Evolutionary conservation across 192 early-diverging fungal species (phyloP).

Genomic region (Pilaira anomala): DNA sequence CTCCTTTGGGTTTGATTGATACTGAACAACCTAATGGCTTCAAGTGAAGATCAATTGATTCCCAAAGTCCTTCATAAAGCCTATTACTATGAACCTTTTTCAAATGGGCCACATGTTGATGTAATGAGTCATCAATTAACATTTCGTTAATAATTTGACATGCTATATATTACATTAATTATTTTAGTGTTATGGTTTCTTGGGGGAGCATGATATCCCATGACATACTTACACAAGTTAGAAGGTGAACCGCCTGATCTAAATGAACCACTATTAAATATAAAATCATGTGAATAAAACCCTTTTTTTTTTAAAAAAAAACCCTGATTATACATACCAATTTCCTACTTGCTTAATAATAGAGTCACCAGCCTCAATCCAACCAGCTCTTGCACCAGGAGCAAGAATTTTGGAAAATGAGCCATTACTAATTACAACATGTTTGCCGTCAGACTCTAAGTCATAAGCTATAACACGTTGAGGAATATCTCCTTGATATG

Average conservation of each 20-base stretch:
- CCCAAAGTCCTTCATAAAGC: constrained; percentile 13
- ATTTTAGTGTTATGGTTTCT: background rate
- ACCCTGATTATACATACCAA: constrained; percentile 7
- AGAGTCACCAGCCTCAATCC: constrained; percentile 20
- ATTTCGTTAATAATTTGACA: constrained; percentile 15
- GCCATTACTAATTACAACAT: constrained; percentile 30
- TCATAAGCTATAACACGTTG: constrained; percentile 23
- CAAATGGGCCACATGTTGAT: constrained; percentile 9
- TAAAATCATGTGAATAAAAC: background rate
- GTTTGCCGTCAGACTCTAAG: background rate
- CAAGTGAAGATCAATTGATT: constrained; percentile 15
- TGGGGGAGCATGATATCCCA: background rate
- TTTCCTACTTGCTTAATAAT: constrained; percentile 18
- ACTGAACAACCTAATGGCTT: constrained; percentile 27
- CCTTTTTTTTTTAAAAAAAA: background rate
- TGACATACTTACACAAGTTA: constrained; percentile 15
- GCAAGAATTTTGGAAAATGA: constrained; percentile 35
- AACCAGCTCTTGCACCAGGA: constrained; percentile 29
- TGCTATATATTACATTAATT: background rate
- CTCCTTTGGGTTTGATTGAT: constrained; percentile 18
- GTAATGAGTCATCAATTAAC: background rate
- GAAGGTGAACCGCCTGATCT: constrained; percentile 33
- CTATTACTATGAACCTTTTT: constrained; percentile 5
- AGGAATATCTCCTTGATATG: constrained; percentile 12
- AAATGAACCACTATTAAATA: constrained; percentile 28